Base-by-base conservation (phyloP, 768 basidiomycete genomes). In the Xerocomellus intermedius region DNA sequence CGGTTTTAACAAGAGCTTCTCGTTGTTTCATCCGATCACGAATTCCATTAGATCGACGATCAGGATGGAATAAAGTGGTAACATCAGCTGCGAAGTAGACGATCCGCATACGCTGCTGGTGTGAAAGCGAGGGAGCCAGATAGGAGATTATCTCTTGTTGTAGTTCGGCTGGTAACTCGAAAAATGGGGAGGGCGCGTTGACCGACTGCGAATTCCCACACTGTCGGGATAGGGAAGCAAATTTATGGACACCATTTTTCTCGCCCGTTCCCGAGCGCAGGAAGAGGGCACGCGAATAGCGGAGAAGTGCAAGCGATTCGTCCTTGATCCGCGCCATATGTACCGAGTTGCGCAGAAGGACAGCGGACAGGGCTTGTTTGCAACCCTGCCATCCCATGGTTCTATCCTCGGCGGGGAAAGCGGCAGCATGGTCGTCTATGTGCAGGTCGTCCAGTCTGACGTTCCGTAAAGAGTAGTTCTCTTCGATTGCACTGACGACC, bases 131-230 rank as follows among this genome's bases (percentile, higher is more conserved):
- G 16, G 84, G 85, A 5, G 83, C 80, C 21, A 85, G 68, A 61
- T 80, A 79, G 13, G 82, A 79, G 33, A 87, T 74, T 36, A 84
- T 79, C 64, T 83, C 64, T 12, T 82, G 76, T 52, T 81, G 79
- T 8, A 88, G 69, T 65, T 88, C 86, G 9, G 66, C 68, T 3
- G 87, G 87, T 13, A 88, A 68, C n/a, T 57, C 35, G 26, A 64
- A 57, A 61, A 82, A 78, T 8, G 73, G 66, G 56, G 63, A 60
- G 16, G 56, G 56, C 4, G 35, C 19, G 16, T 55, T 13, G 45
- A 56, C 32, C 19, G 48, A 51, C 12, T 39, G 47, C 5, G 60
- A 58, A n/a, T 49, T 52, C 42, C 54, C 42, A 42, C 41, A 47
- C 42, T 22, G 33, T 24, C 32, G 41, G 9, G 57, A 60, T 39